These are phyloP conservation scores for Hypoxylon sp. DNA, from an alignment of 2,329 filamentous ascomycete genomes.

Conservation along the genomic window DNA sequence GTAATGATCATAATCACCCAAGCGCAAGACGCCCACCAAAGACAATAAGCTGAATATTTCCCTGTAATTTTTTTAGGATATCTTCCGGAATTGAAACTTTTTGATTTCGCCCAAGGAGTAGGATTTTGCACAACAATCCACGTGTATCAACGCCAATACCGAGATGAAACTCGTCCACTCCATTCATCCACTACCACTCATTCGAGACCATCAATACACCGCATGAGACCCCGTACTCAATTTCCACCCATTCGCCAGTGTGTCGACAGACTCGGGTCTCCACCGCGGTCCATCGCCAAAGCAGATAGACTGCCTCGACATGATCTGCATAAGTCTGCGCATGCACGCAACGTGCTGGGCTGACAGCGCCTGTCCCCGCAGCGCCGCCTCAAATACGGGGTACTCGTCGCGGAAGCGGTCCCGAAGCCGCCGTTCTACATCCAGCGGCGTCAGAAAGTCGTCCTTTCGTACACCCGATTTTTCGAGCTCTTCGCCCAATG, in stretches of 20 bases:
- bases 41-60: not conserved
- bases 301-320: constrained; percentile 37
- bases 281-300: constrained; percentile 41
- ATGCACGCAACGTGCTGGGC: constrained; percentile 33
- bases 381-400: constrained; percentile 35
- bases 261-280: constrained; percentile 32
- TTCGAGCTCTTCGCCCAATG: constrained; percentile 9
- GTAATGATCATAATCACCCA: not conserved
- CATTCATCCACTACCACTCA: not conserved
- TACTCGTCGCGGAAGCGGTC: constrained; percentile 36
- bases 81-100: not conserved
- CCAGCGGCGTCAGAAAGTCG: constrained; percentile 33
- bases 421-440: constrained; percentile 29
- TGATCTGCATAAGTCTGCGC: constrained; percentile 33
- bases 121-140: not conserved
- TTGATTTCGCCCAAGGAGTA: not conserved
- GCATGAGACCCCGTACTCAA: constrained; percentile 11
- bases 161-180: not conserved
- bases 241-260: constrained; percentile 27
- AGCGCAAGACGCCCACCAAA: not conserved
- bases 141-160: not conserved
- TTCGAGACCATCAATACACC: constrained; percentile 2
- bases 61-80: not conserved
- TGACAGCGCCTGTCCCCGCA: constrained; percentile 26
- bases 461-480: constrained; percentile 26